These are phyloP conservation scores for Onygena corvina DNA, from an alignment of 2,329 filamentous ascomycete species.

Conservation along the genomic window DNA sequence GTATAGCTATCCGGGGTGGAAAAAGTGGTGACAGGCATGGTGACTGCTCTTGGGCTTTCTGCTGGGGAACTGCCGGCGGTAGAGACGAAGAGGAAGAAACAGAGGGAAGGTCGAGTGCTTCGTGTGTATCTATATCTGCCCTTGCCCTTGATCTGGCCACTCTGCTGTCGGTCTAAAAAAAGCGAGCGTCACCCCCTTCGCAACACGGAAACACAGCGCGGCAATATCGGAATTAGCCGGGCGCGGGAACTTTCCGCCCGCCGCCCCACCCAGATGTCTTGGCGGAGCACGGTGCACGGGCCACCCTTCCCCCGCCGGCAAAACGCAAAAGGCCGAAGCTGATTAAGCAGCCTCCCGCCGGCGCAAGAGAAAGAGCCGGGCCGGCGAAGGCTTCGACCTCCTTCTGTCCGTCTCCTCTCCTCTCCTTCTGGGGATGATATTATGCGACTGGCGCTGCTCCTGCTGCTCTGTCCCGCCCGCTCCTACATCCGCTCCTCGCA, in stretches of 20 bases:
- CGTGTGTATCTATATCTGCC: neutral
- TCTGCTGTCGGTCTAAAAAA: no score
- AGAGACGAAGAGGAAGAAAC: no score
- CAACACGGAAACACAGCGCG: neutral
- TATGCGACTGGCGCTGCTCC: slow-evolving; percentile 2
- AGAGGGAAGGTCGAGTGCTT: no score
- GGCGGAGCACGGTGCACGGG: neutral
- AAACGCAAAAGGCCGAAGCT: neutral
- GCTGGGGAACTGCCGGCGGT: no score
- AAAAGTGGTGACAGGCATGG: slow-evolving; percentile 55
- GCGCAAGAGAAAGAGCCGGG: neutral
- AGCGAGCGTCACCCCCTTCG: neutral
- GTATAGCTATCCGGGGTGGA: slow-evolving; percentile 54
- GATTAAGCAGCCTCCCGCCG: neutral
- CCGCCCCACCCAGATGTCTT: neutral
- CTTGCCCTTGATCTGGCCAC: neutral
- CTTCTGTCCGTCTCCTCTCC: neutral
- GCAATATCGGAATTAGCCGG: slow-evolving; percentile 11
- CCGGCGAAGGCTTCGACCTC: neutral
- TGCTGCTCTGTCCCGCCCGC: neutral
- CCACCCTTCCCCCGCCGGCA: neutral
- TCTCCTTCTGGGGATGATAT: neutral
- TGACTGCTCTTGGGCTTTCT: no score
- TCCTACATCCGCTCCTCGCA: neutral
- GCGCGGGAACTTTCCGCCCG: slow-evolving; percentile 11